These are phyloP conservation scores for Talaromyces wortmannii DNA, from an alignment of 495 filamentous ascomycete genomes.

Conservation along the genomic window DNA sequence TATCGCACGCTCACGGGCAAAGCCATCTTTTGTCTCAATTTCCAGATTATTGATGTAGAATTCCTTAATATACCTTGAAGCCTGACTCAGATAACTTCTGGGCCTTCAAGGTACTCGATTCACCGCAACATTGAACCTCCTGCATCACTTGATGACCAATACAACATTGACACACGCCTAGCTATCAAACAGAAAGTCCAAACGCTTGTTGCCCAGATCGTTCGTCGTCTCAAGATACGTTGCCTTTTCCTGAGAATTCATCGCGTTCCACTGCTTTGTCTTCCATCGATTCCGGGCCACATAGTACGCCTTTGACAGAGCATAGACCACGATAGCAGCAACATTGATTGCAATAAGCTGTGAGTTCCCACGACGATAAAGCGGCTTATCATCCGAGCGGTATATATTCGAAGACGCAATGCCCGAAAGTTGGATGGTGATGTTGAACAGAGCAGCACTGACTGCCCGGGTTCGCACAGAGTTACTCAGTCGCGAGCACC, in stretches of 20 bases:
- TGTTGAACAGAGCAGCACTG: conserved; percentile 49
- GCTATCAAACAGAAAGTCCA: conserved; percentile 27
- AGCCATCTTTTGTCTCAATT: too few species aligned
- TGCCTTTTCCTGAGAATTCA: conserved; percentile 14
- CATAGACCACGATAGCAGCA: conserved; percentile 30
- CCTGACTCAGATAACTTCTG: too few species aligned
- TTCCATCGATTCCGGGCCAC: conserved; percentile 23
- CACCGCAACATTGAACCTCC: too few species aligned
- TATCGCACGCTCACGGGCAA: too few species aligned
- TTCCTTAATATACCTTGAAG: too few species aligned
- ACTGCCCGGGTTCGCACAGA: conserved; percentile 47
- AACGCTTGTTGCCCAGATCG: conserved; percentile 29
- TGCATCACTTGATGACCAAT: too few species aligned
- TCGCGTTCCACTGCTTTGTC: conserved; percentile 9
- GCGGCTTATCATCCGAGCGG: conserved; percentile 48
- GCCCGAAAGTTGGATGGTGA: conserved; percentile 36
- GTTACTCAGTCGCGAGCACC: conserved; percentile 42
- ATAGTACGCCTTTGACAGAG: conserved; percentile 32
- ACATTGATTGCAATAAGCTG: conserved; percentile 38
- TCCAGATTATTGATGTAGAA: too few species aligned
- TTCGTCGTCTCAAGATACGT: conserved; percentile 22
- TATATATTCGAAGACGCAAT: conserved; percentile 51
- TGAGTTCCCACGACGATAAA: conserved; percentile 44
- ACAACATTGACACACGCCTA: conserved; percentile 1
- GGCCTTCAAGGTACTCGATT: too few species aligned